Evolutionary conservation across 108 stramenopile genomes (phyloP).

Genomic region (Skeletonema marinoi): DNA sequence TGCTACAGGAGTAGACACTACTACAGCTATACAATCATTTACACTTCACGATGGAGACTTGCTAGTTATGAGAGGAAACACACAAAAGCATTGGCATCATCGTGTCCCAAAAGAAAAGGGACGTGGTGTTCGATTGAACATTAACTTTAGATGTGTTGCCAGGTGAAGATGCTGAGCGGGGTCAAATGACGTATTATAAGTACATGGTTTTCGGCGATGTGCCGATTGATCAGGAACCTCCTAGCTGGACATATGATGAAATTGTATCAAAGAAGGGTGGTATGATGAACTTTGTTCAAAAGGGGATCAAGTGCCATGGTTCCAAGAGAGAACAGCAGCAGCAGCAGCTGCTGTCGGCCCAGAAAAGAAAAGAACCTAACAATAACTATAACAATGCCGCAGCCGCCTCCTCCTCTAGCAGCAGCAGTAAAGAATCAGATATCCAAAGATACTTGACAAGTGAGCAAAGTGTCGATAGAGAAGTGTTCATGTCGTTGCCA

Average conservation of each 20-base stretch:
- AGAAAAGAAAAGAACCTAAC: background rate
- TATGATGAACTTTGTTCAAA: slow-evolving; percentile 20
- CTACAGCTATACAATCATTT: slow-evolving; percentile 7
- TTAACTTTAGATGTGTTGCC: slow-evolving; percentile 32
- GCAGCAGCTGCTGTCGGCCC: background rate
- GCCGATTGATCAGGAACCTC: slow-evolving; percentile 5
- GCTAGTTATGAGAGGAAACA: slow-evolving; percentile 30
- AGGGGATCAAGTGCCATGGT: background rate
- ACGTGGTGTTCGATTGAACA: slow-evolving; percentile 21
- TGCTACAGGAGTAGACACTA: slow-evolving; percentile 10
- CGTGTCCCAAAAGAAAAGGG: slow-evolving; percentile 31
- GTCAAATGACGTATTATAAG: slow-evolving; percentile 38
- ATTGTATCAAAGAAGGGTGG: slow-evolving; percentile 19
- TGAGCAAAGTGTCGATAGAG: slow-evolving; percentile 1
- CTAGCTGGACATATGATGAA: slow-evolving; percentile 15
- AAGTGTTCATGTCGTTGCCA: slow-evolving; percentile 1
- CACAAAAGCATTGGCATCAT: slow-evolving; percentile 44
- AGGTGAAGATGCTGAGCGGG: slow-evolving; percentile 11
- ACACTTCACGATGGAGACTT: slow-evolving; percentile 16
- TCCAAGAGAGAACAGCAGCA: background rate
- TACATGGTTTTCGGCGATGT: slow-evolving; percentile 40
- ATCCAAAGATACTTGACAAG: background rate
- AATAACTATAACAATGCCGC: background rate
- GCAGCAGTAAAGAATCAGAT: background rate
- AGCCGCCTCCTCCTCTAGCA: background rate